Percentiles rank a stretch among this genome's conserved stretches.
Evolutionary conservation across 2,329 filamentous ascomycete species (phyloP).

Genomic region (Fusarium sp.): DNA sequence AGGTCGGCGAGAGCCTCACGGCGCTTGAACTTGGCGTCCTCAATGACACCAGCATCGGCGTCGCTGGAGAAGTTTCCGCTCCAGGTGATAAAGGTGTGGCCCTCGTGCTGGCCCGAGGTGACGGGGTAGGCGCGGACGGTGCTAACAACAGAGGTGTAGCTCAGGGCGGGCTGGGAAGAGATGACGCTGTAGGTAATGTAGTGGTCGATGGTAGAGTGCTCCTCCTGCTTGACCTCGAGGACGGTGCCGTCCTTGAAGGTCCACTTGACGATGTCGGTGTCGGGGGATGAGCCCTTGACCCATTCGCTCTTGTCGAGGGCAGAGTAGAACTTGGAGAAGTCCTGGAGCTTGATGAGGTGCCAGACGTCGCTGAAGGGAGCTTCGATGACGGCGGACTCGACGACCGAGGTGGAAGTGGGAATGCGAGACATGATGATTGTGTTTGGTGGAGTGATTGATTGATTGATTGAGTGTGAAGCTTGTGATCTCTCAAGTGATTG

Average conservation of each 20-base stretch:
- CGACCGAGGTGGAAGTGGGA: conserved; percentile 76
- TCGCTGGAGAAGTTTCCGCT: conserved; percentile 79
- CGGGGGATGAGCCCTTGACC: conserved; percentile 73
- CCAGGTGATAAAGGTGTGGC: conserved; percentile 78
- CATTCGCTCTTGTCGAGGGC: conserved; percentile 73
- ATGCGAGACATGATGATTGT: conserved; percentile 58
- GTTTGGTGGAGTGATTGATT: not conserved
- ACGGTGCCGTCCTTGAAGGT: conserved; percentile 78
- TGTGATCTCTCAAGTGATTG: not conserved
- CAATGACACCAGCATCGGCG: conserved; percentile 79
- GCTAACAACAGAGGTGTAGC: conserved; percentile 76
- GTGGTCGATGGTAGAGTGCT: conserved; percentile 82
- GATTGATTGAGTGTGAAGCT: not conserved
- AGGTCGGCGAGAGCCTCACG: conserved; percentile 79
- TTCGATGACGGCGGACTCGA: conserved; percentile 77
- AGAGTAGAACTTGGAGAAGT: conserved; percentile 78
- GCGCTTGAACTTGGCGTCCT: conserved; percentile 84
- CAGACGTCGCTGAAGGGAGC: conserved; percentile 77
- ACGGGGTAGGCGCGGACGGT: conserved; percentile 76
- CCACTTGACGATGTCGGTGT: conserved; percentile 79
- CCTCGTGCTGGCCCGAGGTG: conserved; percentile 75
- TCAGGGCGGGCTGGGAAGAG: conserved; percentile 74
- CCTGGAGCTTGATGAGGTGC: conserved; percentile 81
- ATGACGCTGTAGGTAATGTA: conserved; percentile 83
- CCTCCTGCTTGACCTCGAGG: conserved; percentile 82